These are phyloP conservation scores for Larix kaempferi DNA, from an alignment of 75 land plant genomes.

Conservation along the genomic window DNA sequence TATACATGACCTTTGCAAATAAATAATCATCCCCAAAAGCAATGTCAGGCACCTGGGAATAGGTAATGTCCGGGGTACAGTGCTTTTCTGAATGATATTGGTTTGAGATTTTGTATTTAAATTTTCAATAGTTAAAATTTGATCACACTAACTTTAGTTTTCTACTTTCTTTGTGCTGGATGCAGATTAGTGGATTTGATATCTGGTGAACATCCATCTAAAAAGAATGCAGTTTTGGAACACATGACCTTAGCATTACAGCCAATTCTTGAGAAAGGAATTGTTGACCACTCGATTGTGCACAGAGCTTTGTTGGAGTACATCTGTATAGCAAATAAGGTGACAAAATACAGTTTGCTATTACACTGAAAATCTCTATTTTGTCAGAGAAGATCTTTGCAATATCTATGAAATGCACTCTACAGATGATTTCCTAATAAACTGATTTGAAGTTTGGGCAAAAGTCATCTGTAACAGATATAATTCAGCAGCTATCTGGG, in stretches of 20 bases:
- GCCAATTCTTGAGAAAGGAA: constrained; percentile 95
- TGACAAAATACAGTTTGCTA: constrained; percentile 12
- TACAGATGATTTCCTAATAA: background rate
- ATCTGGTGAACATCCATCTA: constrained; percentile 56
- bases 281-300: constrained; percentile 88
- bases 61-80: too few species aligned
- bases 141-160: background rate
- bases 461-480: constrained; percentile 73
- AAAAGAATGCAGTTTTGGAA: constrained; percentile 62
- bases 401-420: background rate
- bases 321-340: constrained; percentile 72
- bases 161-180: background rate
- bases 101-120: background rate
- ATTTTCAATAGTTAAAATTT: background rate
- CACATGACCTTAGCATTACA: constrained; percentile 86
- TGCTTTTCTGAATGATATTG: too few species aligned
- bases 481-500: constrained; percentile 79
- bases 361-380: background rate
- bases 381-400: background rate
- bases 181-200: constrained; percentile 74
- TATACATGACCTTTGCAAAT: too few species aligned
- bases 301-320: constrained; percentile 82
- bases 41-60: too few species aligned
- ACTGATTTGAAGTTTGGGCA: constrained; percentile 6
- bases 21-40: too few species aligned